Base-by-base conservation (phyloP, 495 filamentous ascomycete species). In the Penicillium atrosanguineum region DNA sequence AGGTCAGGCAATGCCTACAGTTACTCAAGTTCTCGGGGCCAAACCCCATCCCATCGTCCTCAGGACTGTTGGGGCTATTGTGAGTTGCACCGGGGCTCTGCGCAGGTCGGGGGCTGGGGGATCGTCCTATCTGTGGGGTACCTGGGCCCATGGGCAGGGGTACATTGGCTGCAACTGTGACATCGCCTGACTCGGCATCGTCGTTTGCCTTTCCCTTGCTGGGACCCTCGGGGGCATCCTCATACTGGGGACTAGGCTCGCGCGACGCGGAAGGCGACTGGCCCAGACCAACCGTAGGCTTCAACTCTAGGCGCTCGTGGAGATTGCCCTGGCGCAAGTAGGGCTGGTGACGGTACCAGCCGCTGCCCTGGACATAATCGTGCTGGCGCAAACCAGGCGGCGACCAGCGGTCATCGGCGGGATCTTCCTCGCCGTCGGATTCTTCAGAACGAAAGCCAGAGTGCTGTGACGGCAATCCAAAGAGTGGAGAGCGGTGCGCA, bases 361-460 rank as follows among this genome's bases (percentile, higher is more conserved):
- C 75, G 51, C 78, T 83, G 31, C 78, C 75, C 12, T 65, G 67
- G 34, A 75, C 68, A 39, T 60, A 67, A 37, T 78, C 73, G 59
- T 80, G 76, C 45, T 74, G 71, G 68, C 81, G 67, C 44, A 73
- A 80, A 4, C 79, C 82, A 0, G 85, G 85, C 29, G 85, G 85
- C 40, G 80, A 80, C 80, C 82, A 86, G 37, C 75, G 78, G 18
- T 75, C 78, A 20, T 45, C 49, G 3, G 64, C 58, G 1, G 73
- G 69, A 15, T 76, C 73, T 7, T 69, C 70, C 40, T 73, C 74
- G 29, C 52, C 60, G 54, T 82, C 80, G 28, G 82, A 83, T 40
- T 83, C 78, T 46, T 83, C 82, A 7, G 81, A 87, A 60, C 84
- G 82, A 74, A 90, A 91, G 40, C 86, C 89, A 43, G 87, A 91